Evolutionary conservation across 1,139 yeast species (phyloP), one percentile per base, ranked within the genome.

Genomic region (Magnusiomyces magnusii): DNA sequence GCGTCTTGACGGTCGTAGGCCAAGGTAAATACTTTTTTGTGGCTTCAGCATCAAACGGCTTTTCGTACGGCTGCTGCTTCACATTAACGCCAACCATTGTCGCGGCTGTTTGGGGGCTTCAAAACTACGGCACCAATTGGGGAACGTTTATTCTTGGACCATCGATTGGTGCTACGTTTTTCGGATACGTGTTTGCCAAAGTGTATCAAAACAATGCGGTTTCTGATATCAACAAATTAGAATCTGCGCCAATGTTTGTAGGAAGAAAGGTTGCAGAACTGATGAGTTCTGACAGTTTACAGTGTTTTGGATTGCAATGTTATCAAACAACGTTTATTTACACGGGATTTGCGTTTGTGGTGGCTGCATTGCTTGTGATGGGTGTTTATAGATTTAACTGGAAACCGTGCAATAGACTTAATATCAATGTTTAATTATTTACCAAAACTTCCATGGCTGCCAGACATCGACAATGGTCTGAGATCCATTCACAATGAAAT

Each of bases 61-160:
- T 83, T 25, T 77, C 85, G 3, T 91, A 92, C 67, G 99, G 98
- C 23, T 88, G 93, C 0, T 70, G 88, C 1, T 93, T 91, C 74
- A 90, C 97, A 0, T 75, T 88, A 7, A 87, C 83, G 65, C 98
- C 99, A 5, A 86, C 96, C 0, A 76, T 91, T 9, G 84, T 88
- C 2, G 86, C 96, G 1, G 78, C 85, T 2, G 81, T 87, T 1
- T 93, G 97, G 97, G 97, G 98, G 0, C 82, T 88, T 47, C 92
- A 87, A 59, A 81, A 89, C 56, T 84, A 93, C 70, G 98, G 98
- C 0, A 87, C 96, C 1, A 87, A 95, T 1, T 93, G 97, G 92
- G 98, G 98, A 1, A 77, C 88, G 39, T 87, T 90, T 68, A 85
- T 92, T 82, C 78, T 89, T 41, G 96, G 96, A 0, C 97, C 98